These are phyloP conservation scores for Strobilomyces dryophilus DNA, from an alignment of 768 basidiomycete species.

Conservation along the genomic window DNA sequence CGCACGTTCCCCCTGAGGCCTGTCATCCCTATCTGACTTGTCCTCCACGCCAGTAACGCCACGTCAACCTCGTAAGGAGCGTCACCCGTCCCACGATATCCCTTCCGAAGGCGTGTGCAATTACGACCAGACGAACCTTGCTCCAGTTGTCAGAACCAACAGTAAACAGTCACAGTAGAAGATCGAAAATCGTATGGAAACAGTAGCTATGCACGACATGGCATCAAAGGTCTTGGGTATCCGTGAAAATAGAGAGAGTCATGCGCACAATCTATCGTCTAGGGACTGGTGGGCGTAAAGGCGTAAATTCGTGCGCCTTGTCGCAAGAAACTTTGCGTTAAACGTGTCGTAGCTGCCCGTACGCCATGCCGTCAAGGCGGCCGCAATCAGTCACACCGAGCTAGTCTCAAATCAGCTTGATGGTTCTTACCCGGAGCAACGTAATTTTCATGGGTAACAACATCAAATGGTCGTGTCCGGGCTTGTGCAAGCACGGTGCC, in stretches of 20 bases:
- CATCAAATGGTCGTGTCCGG: conserved; percentile 75
- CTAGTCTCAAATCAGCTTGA: conserved; percentile 19
- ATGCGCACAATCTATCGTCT: conserved; percentile 26
- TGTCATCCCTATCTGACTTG: conserved; percentile 6
- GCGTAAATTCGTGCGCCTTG: conserved; percentile 58
- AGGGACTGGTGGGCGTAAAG: conserved; percentile 37
- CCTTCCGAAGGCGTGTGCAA: conserved; percentile 14
- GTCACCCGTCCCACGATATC: conserved; percentile 6
- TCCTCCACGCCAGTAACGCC: not conserved
- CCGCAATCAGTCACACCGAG: conserved; percentile 11
- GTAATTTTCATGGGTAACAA: conserved; percentile 69
- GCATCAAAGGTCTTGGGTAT: conserved; percentile 8
- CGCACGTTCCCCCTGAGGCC: conserved; percentile 18
- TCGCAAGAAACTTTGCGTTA: conserved; percentile 54
- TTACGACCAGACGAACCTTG: conserved; percentile 15
- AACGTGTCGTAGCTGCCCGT: conserved; percentile 41
- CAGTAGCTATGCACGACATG: conserved; percentile 14
- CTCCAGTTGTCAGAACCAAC: conserved; percentile 12
- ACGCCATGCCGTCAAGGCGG: conserved; percentile 10
- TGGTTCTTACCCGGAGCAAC: conserved; percentile 66
- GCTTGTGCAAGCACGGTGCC: conserved; percentile 67
- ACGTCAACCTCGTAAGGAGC: not conserved
- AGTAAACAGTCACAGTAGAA: conserved; percentile 26
- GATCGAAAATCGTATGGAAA: conserved; percentile 24
- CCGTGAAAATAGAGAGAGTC: not conserved